Evolutionary conservation across 2,329 filamentous ascomycete species (phyloP).

Genomic region (Saccharata proteae): DNA sequence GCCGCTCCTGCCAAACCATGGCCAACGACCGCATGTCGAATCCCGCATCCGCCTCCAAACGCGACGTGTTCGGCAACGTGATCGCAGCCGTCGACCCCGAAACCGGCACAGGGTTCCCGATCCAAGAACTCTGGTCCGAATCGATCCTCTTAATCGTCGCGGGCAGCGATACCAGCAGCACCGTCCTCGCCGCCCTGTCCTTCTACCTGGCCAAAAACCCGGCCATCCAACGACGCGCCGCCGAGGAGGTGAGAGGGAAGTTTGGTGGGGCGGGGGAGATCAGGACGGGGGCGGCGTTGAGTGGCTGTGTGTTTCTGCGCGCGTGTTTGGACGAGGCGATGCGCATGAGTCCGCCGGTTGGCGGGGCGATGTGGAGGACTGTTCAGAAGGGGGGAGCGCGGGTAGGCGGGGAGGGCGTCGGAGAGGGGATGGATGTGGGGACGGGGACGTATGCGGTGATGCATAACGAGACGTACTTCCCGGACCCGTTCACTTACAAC

Average conservation of each 20-base stretch:
- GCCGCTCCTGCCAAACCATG: too few species aligned
- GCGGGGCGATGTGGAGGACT: slow-evolving; percentile 24
- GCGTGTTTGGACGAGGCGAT: slow-evolving; percentile 31
- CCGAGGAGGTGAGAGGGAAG: slow-evolving; percentile 21
- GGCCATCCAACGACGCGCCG: slow-evolving; percentile 19
- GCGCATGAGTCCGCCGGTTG: slow-evolving; percentile 29
- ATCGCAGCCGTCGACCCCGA: slow-evolving; percentile 33
- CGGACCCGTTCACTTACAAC: slow-evolving; percentile 24
- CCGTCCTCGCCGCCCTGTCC: slow-evolving; percentile 28
- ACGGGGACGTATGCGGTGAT: slow-evolving; percentile 29
- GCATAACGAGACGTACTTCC: slow-evolving; percentile 27
- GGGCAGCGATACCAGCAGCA: slow-evolving; percentile 34
- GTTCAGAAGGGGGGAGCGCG: slow-evolving; percentile 22
- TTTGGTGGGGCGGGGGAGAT: slow-evolving; percentile 28
- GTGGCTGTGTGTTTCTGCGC: slow-evolving; percentile 22
- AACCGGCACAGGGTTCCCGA: slow-evolving; percentile 30
- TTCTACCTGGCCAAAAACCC: slow-evolving; percentile 35
- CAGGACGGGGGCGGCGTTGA: slow-evolving; percentile 23
- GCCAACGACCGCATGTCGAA: too few species aligned
- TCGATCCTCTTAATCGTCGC: slow-evolving; percentile 38
- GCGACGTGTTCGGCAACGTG: slow-evolving; percentile 39
- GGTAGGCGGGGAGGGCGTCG: slow-evolving; percentile 16
- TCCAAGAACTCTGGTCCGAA: slow-evolving; percentile 37
- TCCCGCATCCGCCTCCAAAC: too few species aligned
- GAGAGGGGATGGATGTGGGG: slow-evolving; percentile 26